phyloP scores from a whole-genome alignment of 2,329 filamentous ascomycete species.

The Curvularia sp. region DNA sequence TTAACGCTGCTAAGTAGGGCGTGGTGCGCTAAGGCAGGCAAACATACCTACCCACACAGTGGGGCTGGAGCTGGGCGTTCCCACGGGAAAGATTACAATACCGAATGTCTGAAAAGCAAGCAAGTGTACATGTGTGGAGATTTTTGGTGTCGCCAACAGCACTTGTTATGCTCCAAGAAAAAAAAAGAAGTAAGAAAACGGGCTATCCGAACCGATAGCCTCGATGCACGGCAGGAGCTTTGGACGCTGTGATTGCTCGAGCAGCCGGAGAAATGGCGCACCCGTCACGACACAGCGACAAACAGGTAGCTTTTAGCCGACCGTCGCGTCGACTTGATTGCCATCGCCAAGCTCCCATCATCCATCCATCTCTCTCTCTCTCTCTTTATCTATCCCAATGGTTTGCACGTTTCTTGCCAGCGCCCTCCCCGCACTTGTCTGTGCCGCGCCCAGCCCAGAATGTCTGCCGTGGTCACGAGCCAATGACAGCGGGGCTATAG shows the following conservation, averaged over 20 bases:
- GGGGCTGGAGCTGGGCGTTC: not conserved
- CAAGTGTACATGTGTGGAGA: not conserved
- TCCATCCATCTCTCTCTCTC: not conserved
- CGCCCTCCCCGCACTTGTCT: not conserved
- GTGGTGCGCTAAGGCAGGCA: too few species aligned
- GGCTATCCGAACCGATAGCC: constrained; percentile 16
- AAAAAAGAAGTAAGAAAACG: constrained; percentile 1
- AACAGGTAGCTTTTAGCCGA: constrained; percentile 30
- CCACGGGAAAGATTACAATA: not conserved
- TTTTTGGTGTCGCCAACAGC: not conserved
- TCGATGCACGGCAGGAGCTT: constrained; percentile 13
- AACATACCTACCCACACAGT: not conserved
- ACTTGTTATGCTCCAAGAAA: not conserved
- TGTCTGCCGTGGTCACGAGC: constrained; percentile 18
- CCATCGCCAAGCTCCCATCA: not conserved
- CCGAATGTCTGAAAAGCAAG: not conserved
- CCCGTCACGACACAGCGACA: constrained; percentile 20
- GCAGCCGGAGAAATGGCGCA: constrained; percentile 25
- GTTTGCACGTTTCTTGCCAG: constrained; percentile 5
- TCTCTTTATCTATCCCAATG: too few species aligned
- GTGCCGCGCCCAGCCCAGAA: constrained; percentile 8
- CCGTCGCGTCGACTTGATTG: constrained; percentile 6
- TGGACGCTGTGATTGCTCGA: constrained; percentile 27
- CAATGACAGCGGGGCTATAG: constrained; percentile 33
- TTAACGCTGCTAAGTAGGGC: too few species aligned